Evolutionary conservation across 1,284 basidiomycete species (phyloP).

Genomic region (Neolentinus lepideus): DNA sequence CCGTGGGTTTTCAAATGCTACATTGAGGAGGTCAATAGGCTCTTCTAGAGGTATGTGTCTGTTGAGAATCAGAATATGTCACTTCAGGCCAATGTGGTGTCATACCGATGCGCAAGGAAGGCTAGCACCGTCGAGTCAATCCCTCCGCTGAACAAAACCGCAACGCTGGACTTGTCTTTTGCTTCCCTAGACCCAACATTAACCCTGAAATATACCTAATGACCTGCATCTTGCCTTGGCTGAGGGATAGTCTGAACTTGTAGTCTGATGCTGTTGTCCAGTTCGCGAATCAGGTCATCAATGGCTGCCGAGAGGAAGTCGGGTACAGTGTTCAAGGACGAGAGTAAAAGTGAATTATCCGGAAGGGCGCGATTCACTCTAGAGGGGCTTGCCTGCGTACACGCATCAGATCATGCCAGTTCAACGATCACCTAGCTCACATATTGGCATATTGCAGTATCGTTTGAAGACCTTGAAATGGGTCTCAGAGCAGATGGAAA

Average conservation of each 20-base stretch:
- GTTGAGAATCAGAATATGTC: not conserved
- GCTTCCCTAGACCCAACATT: slow-evolving; percentile 9
- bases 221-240: slow-evolving; percentile 25
- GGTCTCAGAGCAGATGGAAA: not conserved
- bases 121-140: slow-evolving; percentile 89
- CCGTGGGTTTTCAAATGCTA: slow-evolving; percentile 92
- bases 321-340: slow-evolving; percentile 37
- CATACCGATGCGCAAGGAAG: slow-evolving; percentile 68
- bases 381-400: slow-evolving; percentile 33
- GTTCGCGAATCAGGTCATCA: slow-evolving; percentile 42
- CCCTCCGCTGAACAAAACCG: slow-evolving; percentile 92
- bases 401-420: not conserved
- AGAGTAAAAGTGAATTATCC: slow-evolving; percentile 27
- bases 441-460: not conserved
- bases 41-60: slow-evolving; percentile 69
- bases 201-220: too few relatives aligned
- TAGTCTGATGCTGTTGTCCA: slow-evolving; percentile 55
- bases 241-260: slow-evolving; percentile 52
- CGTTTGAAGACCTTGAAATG: not conserved
- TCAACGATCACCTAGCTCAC: not conserved
- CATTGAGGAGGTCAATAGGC: slow-evolving; percentile 92
- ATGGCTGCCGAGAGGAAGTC: slow-evolving; percentile 35
- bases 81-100: slow-evolving; percentile 1
- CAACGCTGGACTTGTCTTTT: slow-evolving; percentile 52
- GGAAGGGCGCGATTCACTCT: slow-evolving; percentile 42